A percentile compares a stretch with the other conserved stretches of the same genome.
Conservation (phyloP, 441 rosid genomes). For the Biscutella laevigata region DNA sequence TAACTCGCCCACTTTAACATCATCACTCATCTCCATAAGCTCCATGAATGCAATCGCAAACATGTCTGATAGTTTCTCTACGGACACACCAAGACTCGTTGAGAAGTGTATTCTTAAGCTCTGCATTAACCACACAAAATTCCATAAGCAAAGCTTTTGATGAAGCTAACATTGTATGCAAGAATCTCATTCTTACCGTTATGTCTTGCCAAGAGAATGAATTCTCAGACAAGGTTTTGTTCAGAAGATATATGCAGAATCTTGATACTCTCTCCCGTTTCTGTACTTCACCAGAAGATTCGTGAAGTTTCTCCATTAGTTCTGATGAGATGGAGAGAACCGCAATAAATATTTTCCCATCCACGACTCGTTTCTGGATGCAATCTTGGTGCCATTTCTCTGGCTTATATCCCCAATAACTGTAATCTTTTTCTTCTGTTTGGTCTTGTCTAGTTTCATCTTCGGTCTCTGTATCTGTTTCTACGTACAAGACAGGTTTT, state of each 20-base stretch:
- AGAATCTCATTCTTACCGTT: conserved; percentile 41
- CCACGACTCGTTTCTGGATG: conserved; percentile 55
- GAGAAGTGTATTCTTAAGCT: conserved; percentile 55
- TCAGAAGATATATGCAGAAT: conserved; percentile 70
- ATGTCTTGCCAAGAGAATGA: conserved; percentile 63
- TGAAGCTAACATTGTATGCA: conserved; percentile 2
- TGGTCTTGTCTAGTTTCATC: conserved; percentile 26
- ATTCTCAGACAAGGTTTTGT: conserved; percentile 46
- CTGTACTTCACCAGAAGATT: conserved; percentile 21
- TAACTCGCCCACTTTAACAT: conserved; percentile 12
- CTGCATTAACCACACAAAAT: conserved; percentile 31
- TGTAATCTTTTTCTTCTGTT: conserved; percentile 14
- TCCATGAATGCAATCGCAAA: conserved; percentile 36
- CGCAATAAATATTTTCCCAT: conserved; percentile 50
- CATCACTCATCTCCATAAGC: conserved; percentile 33
- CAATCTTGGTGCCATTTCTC: conserved; percentile 78
- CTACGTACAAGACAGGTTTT: conserved; percentile 67
- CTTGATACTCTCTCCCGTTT: conserved; percentile 43
- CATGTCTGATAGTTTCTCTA: conserved; percentile 30
- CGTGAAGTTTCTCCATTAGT: conserved; percentile 30
- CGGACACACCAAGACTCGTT: conserved; percentile 31
- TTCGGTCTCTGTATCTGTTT: conserved; percentile 32
- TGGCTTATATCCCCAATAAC: conserved; percentile 48
- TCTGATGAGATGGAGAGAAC: conserved; percentile 51
- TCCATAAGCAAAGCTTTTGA: conserved; percentile 5